Conservation (phyloP, 352 stramenopile genomes). For the Aphanomyces astaci region DNA sequence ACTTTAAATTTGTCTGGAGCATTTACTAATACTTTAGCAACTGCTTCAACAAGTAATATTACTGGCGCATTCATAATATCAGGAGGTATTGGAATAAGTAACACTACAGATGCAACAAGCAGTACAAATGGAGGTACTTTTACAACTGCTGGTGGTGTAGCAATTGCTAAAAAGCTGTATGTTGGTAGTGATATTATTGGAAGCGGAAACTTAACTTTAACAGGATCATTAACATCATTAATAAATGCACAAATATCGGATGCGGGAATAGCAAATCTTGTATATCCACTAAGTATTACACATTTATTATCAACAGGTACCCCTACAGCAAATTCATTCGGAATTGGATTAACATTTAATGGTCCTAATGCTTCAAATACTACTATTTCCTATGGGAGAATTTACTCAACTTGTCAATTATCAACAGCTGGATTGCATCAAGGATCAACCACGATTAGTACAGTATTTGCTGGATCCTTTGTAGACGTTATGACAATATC, state of each 20-base stretch:
- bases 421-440: neutral
- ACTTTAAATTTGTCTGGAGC: neutral
- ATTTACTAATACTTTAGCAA: neutral
- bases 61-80: neutral
- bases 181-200: neutral
- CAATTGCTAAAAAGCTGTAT: neutral
- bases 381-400: neutral
- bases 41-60: neutral
- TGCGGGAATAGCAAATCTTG: neutral
- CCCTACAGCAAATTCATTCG: neutral
- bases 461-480: no score
- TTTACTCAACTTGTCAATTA: conserved; percentile 4
- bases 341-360: conserved; percentile 10
- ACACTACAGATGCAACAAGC: neutral
- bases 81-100: neutral
- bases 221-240: neutral
- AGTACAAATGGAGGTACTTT: conserved; percentile 1
- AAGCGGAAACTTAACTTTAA: neutral
- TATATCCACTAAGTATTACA: no score
- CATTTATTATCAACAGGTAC: neutral
- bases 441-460: no score
- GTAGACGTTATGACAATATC: neutral
- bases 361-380: neutral
- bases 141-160: neutral
- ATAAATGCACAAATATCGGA: neutral